Percentiles rank a stretch among this genome's conserved stretches.
Conservation (phyloP, 768 basidiomycete genomes). For the Brasilioporus rufonigricans region DNA sequence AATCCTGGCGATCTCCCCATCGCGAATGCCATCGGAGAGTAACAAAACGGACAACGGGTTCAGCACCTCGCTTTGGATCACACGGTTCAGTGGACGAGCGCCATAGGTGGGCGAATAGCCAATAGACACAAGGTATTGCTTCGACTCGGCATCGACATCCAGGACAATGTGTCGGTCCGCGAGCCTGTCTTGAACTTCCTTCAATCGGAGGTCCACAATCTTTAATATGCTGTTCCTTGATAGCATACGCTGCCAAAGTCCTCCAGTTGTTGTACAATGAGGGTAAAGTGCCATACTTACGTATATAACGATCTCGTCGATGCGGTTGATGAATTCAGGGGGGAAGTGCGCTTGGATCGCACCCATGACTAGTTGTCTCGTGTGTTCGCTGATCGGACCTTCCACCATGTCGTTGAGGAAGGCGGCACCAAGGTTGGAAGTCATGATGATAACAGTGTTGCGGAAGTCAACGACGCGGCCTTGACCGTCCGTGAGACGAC, state of each 20-base stretch:
- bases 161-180: slow-evolving; percentile 77
- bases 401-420: slow-evolving; percentile 74
- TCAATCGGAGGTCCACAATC: slow-evolving; percentile 87
- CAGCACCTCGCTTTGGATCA: slow-evolving; percentile 89
- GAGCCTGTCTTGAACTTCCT: slow-evolving; percentile 82
- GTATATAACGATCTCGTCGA: slow-evolving; percentile 83
- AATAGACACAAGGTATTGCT: slow-evolving; percentile 68
- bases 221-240: slow-evolving; percentile 71
- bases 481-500: slow-evolving; percentile 88
- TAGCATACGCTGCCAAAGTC: slow-evolving; percentile 62
- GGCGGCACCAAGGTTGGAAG: slow-evolving; percentile 83
- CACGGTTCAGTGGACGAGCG: slow-evolving; percentile 87
- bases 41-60: slow-evolving; percentile 87
- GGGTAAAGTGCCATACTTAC: slow-evolving; percentile 25
- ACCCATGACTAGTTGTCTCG: slow-evolving; percentile 67
- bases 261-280: slow-evolving; percentile 10
- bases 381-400: slow-evolving; percentile 61
- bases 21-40: slow-evolving; percentile 76
- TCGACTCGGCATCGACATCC: slow-evolving; percentile 72
- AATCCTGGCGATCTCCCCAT: slow-evolving; percentile 74
- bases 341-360: slow-evolving; percentile 85
- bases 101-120: slow-evolving; percentile 86
- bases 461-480: slow-evolving; percentile 86
- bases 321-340: slow-evolving; percentile 89
- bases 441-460: slow-evolving; percentile 94